A percentile compares a stretch with the other conserved stretches of the same genome.
Evolutionary conservation across 805 yeast species (phyloP).

Genomic region (Candida taoyuanica): DNA sequence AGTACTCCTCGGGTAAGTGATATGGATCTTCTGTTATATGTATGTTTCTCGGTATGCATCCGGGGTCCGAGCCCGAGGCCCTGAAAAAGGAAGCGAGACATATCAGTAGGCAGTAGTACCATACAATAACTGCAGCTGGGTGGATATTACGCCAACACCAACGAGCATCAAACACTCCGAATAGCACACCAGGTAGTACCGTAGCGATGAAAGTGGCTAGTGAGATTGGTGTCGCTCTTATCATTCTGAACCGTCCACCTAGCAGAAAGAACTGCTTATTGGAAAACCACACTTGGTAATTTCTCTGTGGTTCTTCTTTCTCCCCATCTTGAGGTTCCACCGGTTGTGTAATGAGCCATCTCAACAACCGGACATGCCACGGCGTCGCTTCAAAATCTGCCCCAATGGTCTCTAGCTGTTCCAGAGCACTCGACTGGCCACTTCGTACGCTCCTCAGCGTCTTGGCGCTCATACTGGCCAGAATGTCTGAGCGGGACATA

Average conservation of each 20-base stretch:
- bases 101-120: constrained; percentile 54
- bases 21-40: constrained; percentile 45
- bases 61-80: constrained; percentile 65
- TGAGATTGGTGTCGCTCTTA: constrained; percentile 37
- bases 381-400: neutral
- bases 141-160: constrained; percentile 56
- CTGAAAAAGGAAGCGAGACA: constrained; percentile 44
- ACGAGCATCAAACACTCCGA: constrained; percentile 34
- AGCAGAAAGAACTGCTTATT: constrained; percentile 45
- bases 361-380: constrained; percentile 13
- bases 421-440: neutral
- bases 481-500: too few species aligned
- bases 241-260: constrained; percentile 60
- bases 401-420: neutral
- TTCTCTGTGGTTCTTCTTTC: constrained; percentile 14
- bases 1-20: constrained; percentile 53
- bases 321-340: neutral
- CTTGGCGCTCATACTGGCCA: neutral
- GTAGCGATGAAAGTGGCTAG: constrained; percentile 32
- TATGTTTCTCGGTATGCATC: constrained; percentile 58
- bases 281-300: constrained; percentile 41
- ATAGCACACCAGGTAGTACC: constrained; percentile 48
- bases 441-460: neutral
- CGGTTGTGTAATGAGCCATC: constrained; percentile 25
- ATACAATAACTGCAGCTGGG: constrained; percentile 52